Evolutionary conservation across 805 yeast species (phyloP).

Genomic region (Hanseniaspora meyeri): DNA sequence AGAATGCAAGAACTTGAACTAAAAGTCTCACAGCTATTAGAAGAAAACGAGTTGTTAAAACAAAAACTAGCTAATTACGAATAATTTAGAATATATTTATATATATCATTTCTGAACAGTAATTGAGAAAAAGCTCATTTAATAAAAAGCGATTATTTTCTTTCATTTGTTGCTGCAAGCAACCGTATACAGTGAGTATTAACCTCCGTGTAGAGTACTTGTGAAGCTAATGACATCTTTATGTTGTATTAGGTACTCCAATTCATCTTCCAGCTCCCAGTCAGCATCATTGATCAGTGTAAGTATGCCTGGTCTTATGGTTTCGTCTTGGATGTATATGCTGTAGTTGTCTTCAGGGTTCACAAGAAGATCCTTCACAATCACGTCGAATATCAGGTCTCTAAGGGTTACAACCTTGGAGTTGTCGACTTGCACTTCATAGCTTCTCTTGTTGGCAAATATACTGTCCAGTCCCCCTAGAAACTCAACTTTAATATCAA

Average conservation of each 20-base stretch:
- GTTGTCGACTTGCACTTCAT: slow-evolving; percentile 38
- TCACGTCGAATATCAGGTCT: slow-evolving; percentile 41
- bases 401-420: slow-evolving; percentile 22
- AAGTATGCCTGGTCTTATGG: slow-evolving; percentile 81
- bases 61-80: slow-evolving; percentile 29
- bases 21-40: slow-evolving; percentile 53
- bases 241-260: slow-evolving; percentile 59
- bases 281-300: slow-evolving; percentile 89
- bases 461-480: slow-evolving; percentile 77
- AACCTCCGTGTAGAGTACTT: slow-evolving; percentile 92
- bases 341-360: slow-evolving; percentile 50
- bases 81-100: background rate
- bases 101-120: background rate
- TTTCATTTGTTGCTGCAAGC: background rate
- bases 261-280: slow-evolving; percentile 91
- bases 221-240: slow-evolving; percentile 79
- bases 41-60: slow-evolving; percentile 52
- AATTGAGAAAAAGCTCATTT: no score
- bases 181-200: background rate
- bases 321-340: slow-evolving; percentile 69
- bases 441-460: slow-evolving; percentile 46
- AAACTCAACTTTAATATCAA: slow-evolving; percentile 28
- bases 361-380: slow-evolving; percentile 40
- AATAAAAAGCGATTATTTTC: background rate
- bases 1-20: slow-evolving; percentile 74